Conservation (phyloP, 2,329 filamentous ascomycete species). For the Ambrosiella beaveri region DNA sequence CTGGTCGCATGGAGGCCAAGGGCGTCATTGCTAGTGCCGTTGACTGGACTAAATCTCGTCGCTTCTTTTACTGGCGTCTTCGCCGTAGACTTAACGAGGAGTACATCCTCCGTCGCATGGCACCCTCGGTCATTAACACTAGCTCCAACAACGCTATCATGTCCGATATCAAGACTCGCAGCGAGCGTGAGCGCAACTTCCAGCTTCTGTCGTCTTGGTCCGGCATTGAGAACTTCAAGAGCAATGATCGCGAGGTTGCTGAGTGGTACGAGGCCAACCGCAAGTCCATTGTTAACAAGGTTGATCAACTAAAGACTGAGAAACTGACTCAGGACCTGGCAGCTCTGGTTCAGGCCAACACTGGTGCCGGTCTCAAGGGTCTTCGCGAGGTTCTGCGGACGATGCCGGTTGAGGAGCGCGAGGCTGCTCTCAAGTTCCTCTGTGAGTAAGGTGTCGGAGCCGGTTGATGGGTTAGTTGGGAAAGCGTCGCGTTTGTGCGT, state of each 20-base stretch:
- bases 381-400: conserved; percentile 72
- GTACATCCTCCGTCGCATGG: conserved; percentile 85
- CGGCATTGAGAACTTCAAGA: conserved; percentile 56
- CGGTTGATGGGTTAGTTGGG: neutral
- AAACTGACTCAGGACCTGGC: conserved; percentile 33
- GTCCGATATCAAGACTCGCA: conserved; percentile 26
- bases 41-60: conserved; percentile 72
- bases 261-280: conserved; percentile 95
- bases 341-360: conserved; percentile 28
- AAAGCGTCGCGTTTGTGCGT: conserved; percentile 2
- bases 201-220: conserved; percentile 71
- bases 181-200: conserved; percentile 49
- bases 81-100: conserved; percentile 94
- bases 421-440: conserved; percentile 53
- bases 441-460: conserved; percentile 21
- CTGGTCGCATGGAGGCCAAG: conserved; percentile 97
- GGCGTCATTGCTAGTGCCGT: conserved; percentile 72
- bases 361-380: conserved; percentile 63
- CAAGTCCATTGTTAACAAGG: conserved; percentile 64
- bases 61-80: conserved; percentile 99
- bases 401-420: conserved; percentile 75
- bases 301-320: conserved; percentile 68
- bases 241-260: conserved; percentile 67
- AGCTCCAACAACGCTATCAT: conserved; percentile 19
- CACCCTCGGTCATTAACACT: conserved; percentile 23